Evolutionary conservation across 192 early-diverging fungal genomes (phyloP).

Genomic region (Jimgerdemannia lactiflua): DNA sequence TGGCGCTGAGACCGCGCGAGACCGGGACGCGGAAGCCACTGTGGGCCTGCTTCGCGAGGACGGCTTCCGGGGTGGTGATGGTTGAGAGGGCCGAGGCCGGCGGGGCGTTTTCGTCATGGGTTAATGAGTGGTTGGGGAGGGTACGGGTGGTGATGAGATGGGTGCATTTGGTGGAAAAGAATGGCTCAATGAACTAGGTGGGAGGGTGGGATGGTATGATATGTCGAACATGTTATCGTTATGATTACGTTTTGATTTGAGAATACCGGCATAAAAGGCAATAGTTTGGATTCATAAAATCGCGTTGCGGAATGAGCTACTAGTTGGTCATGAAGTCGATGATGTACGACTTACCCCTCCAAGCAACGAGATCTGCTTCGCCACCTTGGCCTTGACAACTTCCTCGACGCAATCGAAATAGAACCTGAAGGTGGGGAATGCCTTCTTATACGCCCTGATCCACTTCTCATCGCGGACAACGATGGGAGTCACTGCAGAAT

Average conservation of each 20-base stretch:
- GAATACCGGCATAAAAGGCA: too few relatives aligned
- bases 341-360: not conserved
- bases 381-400: not conserved
- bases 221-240: too few relatives aligned
- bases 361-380: not conserved
- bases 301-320: too few relatives aligned
- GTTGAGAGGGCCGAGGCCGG: not conserved
- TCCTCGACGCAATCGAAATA: conserved; percentile 18
- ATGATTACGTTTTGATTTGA: too few relatives aligned
- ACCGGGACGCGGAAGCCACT: not conserved
- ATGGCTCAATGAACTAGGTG: conserved; percentile 9
- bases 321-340: too few relatives aligned
- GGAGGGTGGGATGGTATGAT: not conserved
- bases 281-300: too few relatives aligned
- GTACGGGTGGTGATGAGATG: conserved; percentile 19
- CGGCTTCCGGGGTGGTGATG: not conserved
- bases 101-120: too few relatives aligned
- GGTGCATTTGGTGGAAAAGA: conserved; percentile 27
- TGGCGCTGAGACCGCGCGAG: too few relatives aligned
- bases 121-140: not conserved
- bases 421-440: conserved; percentile 10
- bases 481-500: not conserved
- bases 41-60: not conserved
- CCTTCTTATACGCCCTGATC: conserved; percentile 11
- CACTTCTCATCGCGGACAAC: conserved; percentile 5